Conservation (phyloP, 352 stramenopile species). For the Peronosclerospora sorghi region DNA sequence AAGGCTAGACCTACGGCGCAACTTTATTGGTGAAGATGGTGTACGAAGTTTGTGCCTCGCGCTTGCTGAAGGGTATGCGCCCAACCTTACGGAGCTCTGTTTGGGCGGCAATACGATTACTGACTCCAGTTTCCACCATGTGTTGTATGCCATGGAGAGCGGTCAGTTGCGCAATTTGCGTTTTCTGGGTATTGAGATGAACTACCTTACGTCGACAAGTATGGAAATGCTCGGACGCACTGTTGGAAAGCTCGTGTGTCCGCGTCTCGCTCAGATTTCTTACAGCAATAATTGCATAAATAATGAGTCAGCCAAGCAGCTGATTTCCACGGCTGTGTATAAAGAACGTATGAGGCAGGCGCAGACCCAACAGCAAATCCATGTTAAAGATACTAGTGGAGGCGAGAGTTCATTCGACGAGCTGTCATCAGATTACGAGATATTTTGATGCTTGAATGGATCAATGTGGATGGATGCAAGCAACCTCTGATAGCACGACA, state of each 20-base stretch:
- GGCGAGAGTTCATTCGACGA: conserved; percentile 30
- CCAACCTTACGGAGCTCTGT: conserved; percentile 60
- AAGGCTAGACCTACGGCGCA: conserved; percentile 65
- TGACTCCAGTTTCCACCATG: conserved; percentile 74
- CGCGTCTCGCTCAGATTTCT: conserved; percentile 74
- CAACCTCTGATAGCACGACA: conserved; percentile 1
- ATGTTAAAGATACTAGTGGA: conserved; percentile 18
- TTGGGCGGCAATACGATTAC: conserved; percentile 77
- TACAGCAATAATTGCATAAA: conserved; percentile 80
- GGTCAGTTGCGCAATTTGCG: conserved; percentile 40
- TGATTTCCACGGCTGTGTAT: conserved; percentile 66
- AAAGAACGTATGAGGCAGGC: conserved; percentile 58
- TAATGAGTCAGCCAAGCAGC: conserved; percentile 59
- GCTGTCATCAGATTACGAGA: conserved; percentile 29
- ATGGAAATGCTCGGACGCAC: conserved; percentile 81
- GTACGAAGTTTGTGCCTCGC: conserved; percentile 60
- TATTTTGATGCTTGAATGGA: conserved; percentile 7
- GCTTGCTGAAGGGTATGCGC: conserved; percentile 55
- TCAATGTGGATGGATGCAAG: conserved; percentile 15
- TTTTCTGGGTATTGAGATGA: conserved; percentile 80
- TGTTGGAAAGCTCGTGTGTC: conserved; percentile 72
- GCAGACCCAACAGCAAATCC: conserved; percentile 39
- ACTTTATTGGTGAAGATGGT: conserved; percentile 80
- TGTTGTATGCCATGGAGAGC: conserved; percentile 77
- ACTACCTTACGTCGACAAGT: conserved; percentile 70